Percentiles rank a stretch among this genome's conserved stretches.
Evolutionary conservation across 352 stramenopile species (phyloP).

Genomic region (Proteromonas lacertae): DNA sequence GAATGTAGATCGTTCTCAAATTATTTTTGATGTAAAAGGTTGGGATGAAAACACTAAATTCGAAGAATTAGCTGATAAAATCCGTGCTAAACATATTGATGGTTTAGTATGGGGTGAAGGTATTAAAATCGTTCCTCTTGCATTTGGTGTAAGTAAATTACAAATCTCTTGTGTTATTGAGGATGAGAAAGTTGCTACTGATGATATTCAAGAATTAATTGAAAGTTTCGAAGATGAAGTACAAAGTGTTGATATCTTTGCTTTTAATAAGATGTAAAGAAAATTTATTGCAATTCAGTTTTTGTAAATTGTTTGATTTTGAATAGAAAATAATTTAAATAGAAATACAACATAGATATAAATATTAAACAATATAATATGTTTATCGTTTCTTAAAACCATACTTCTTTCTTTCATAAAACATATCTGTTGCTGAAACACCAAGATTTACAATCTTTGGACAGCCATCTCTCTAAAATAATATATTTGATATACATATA

Average conservation of each 20-base stretch:
- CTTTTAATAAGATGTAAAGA: slow-evolving; percentile 44
- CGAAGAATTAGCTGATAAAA: slow-evolving; percentile 14
- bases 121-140: slow-evolving; percentile 9
- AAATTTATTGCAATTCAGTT: too few relatives aligned
- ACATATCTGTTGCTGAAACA: slow-evolving; percentile 95
- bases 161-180: slow-evolving; percentile 30
- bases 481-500: slow-evolving; percentile 4
- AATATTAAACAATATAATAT: too few relatives aligned
- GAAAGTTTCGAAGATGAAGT: slow-evolving; percentile 21
- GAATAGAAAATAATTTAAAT: too few relatives aligned
- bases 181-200: slow-evolving; percentile 26
- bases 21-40: slow-evolving; percentile 21
- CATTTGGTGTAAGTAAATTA: slow-evolving; percentile 42
- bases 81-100: slow-evolving; percentile 13
- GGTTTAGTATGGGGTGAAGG: slow-evolving; percentile 9
- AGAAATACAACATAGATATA: too few relatives aligned
- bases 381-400: slow-evolving; percentile 11
- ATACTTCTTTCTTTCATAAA: slow-evolving; percentile 86
- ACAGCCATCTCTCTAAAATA: slow-evolving; percentile 61
- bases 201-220: slow-evolving; percentile 29
- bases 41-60: slow-evolving; percentile 34
- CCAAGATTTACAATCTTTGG: slow-evolving; percentile 96
- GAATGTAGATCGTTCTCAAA: slow-evolving; percentile 9
- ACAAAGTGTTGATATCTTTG: slow-evolving; percentile 24
- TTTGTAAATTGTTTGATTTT: slow-evolving; percentile 8